Base-by-base conservation (phyloP, 352 stramenopile species). In the Bremia lactucae region DNA sequence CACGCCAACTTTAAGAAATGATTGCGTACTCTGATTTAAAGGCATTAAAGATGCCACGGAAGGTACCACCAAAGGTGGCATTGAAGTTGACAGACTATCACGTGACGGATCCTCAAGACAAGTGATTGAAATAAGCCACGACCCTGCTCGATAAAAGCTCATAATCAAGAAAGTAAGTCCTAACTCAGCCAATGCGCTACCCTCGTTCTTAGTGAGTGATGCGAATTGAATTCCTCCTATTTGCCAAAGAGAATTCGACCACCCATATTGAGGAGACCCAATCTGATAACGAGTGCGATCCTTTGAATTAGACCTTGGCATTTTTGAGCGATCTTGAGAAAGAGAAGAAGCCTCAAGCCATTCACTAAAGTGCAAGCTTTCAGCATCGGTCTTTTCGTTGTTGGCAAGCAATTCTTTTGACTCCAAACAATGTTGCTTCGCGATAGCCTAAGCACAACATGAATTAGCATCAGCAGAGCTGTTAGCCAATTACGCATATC, bases 151-250 rank as follows among this genome's bases (percentile, higher is more conserved):
- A 31, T 72, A 81, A 16, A 64, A 78, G 9, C 61, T 70, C 51
- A 75, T 83, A 6, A 91, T 59, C 21, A 91, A 60, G 38, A 91
- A 87, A 4, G 76, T 75, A 16, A 56, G 61, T 1, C 28, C 35
- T 31, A 21, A 24, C 4, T 38, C 33, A 14, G 33, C 40, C 1
- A 31, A 38, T 18, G 24, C 22, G 1, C 41, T 33, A 23, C 46
- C 55, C 0, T 62, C 40, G 7, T 53, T 34, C 15, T 31, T 49
- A 18, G 43, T 6, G 50, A 85, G 80, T 4, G 69, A 74, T 10
- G 75, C 77, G 44, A 92, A 92, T 53, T 92, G 80, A 51, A 92
- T 87, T 0, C 80, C 80, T 22, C 64, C 61, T 29, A 87, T 75
- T 52, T 89, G 68, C 80, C 80, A 92, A 28, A 92, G 43, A 15